Conservation (phyloP, 2,329 filamentous ascomycete species). For the Setomelanomma holmii region DNA sequence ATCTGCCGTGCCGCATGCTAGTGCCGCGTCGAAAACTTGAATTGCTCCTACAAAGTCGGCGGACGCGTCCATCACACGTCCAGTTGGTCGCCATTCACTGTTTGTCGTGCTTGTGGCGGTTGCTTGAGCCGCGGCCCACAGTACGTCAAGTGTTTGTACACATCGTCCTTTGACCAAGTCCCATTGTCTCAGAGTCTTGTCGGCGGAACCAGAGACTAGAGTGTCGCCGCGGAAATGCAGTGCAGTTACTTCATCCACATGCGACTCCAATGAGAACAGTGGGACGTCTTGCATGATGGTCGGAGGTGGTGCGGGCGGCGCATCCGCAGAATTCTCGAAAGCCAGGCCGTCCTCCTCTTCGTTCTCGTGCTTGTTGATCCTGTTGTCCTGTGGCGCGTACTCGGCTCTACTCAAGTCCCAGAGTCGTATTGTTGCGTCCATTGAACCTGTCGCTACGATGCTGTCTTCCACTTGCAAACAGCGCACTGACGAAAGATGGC, state of each 20-base stretch:
- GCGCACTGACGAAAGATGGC: constrained; percentile 92
- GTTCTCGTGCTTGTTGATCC: constrained; percentile 55
- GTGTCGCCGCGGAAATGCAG: constrained; percentile 89
- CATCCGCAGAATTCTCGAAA: constrained; percentile 74
- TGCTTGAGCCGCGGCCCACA: constrained; percentile 96
- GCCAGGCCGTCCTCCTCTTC: constrained; percentile 64
- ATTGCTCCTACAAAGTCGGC: constrained; percentile 94
- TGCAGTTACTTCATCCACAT: constrained; percentile 93
- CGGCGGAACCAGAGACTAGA: constrained; percentile 91
- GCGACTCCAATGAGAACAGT: constrained; percentile 85
- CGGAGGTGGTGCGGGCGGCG: constrained; percentile 70
- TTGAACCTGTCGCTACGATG: constrained; percentile 90
- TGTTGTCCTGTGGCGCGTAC: constrained; percentile 73
- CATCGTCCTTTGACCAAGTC: constrained; percentile 97
- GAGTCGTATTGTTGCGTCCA: constrained; percentile 90
- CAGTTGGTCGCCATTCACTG: constrained; percentile 76
- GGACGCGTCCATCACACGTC: constrained; percentile 68
- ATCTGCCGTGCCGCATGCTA: constrained; percentile 95
- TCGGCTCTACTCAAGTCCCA: constrained; percentile 94
- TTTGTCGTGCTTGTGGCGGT: constrained; percentile 64
- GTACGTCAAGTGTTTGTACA: constrained; percentile 94
- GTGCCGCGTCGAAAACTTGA: constrained; percentile 93
- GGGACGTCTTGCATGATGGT: constrained; percentile 89
- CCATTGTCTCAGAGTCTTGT: constrained; percentile 98
- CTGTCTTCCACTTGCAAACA: constrained; percentile 95